Conservation (phyloP, 106 monocot genomes). For the Dioscorea dumetorum region DNA sequence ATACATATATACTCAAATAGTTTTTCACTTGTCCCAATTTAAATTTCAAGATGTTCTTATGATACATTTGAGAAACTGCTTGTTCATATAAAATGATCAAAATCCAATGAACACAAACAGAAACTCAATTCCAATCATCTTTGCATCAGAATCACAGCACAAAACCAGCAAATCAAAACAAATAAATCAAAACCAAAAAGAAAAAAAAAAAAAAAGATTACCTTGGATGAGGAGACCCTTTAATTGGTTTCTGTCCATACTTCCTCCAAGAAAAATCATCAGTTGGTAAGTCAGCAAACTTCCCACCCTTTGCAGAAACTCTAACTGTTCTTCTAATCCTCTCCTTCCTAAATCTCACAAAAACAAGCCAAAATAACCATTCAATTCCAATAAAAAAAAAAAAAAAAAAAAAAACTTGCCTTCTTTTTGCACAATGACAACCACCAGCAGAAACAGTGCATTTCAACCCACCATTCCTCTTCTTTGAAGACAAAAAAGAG, state of each 20-base stretch:
- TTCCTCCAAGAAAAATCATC: constrained; percentile 23
- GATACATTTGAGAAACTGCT: no score
- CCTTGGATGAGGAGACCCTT: constrained; percentile 25
- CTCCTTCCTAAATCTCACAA: constrained; percentile 2
- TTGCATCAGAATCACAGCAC: no score
- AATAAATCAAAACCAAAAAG: no score
- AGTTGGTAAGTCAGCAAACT: constrained; percentile 11
- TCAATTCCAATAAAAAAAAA: background rate
- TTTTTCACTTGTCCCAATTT: no score
- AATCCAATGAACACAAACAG: no score
- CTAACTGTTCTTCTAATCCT: constrained; percentile 15
- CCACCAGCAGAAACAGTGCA: constrained; percentile 10
- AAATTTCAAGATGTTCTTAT: no score
- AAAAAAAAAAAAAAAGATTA: background rate
- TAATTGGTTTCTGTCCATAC: constrained; percentile 25
- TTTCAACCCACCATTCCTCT: background rate
- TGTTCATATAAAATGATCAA: no score
- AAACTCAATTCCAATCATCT: no score
- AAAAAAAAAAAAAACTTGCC: background rate
- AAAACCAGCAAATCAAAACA: no score
- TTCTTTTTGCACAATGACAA: constrained; percentile 21
- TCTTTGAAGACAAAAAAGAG: constrained; percentile 5
- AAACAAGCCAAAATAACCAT: background rate
- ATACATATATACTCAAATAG: no score
- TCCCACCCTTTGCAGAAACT: constrained; percentile 14